Conservation (phyloP, 345 rosid genomes). For the Odontarrhena argentea region DNA sequence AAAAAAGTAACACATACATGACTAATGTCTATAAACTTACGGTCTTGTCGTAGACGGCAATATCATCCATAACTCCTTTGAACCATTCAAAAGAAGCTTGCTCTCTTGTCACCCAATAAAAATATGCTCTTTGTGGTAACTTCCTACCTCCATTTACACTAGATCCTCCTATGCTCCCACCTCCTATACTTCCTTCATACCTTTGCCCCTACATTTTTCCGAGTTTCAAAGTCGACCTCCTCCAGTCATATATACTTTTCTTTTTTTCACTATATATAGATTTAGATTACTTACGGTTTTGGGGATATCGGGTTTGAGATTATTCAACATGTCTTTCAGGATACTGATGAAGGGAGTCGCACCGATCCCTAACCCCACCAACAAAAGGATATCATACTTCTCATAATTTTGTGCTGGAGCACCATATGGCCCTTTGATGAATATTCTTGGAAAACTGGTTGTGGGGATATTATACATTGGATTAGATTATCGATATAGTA, state of each 20-base stretch:
- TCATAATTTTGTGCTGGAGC: conserved; percentile 91
- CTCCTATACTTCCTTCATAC: conserved; percentile 22
- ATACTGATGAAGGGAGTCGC: conserved; percentile 97
- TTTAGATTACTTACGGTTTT: conserved; percentile 35
- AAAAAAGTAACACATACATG: neutral
- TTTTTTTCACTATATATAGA: neutral
- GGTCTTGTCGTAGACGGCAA: conserved; percentile 69
- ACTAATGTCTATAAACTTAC: conserved; percentile 43
- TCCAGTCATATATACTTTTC: neutral
- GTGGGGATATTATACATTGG: neutral
- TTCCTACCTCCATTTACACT: conserved; percentile 38
- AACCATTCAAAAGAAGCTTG: conserved; percentile 98
- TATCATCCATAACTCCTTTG: conserved; percentile 97
- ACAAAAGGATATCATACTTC: conserved; percentile 73
- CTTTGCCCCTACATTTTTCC: conserved; percentile 37
- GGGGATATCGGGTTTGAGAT: conserved; percentile 49
- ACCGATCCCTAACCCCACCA: conserved; percentile 88
- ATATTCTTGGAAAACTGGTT: conserved; percentile 71
- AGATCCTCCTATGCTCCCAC: conserved; percentile 29
- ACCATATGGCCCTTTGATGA: conserved; percentile 87
- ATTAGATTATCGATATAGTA: neutral
- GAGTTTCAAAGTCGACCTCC: neutral
- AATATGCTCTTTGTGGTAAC: conserved; percentile 86
- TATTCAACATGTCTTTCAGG: conserved; percentile 70
- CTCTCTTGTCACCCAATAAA: conserved; percentile 96